Base-by-base conservation (phyloP, 2,329 filamentous ascomycete genomes). In the Aulographum hederae region DNA sequence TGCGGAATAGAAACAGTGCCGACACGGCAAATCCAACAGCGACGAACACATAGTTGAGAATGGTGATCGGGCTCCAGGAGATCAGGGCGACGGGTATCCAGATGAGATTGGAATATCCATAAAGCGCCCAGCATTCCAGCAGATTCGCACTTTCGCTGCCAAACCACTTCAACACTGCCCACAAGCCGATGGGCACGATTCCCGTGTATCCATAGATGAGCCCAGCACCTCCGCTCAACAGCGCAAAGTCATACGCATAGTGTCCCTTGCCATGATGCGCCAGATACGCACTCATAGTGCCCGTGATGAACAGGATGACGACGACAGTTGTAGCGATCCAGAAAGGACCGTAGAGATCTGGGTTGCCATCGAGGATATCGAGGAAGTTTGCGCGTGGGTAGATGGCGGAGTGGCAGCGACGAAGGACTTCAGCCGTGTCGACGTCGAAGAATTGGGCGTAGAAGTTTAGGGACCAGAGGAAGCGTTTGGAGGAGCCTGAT, bases 381-480 rank as follows among this genome's bases (percentile, higher is more conserved):
- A 98, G 74, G 58, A 98, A 98, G 62, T 93, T 94, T 35, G 77
- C 77, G 39, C 82, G 75, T 28, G 89, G 89, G 55, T 78, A 93
- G 25, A 95, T 61, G n/a, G 86, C 76, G 1, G 84, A 78, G 54
- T 74, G 75, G 57, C 89, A 95, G 41, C 89, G 78, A 46, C 75
- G 67, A 34, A 94, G 60, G 14, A 98, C 85, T 32, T 89, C 80
- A 37, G 70, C 75, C 2, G 89, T 95, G 58, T 98, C 89, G 40
- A 98, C 86, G 50, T 98, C 89, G 60, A 98, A 98, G 69, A 89
- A 95, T 59, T 93, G 89, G 34, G 84, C 73, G 61, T 98, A 98
- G 64, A 93, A 98, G 35, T 73, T 73, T 39, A 95, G 64, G 28
- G 74, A 74, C 89, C 89, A 98, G 40, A 95, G 78, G 60, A 77